A percentile compares a stretch with the other conserved stretches of the same genome.
These are phyloP conservation scores for Yarrowia sp. DNA, from an alignment of 805 yeast species.

Conservation along the genomic window DNA sequence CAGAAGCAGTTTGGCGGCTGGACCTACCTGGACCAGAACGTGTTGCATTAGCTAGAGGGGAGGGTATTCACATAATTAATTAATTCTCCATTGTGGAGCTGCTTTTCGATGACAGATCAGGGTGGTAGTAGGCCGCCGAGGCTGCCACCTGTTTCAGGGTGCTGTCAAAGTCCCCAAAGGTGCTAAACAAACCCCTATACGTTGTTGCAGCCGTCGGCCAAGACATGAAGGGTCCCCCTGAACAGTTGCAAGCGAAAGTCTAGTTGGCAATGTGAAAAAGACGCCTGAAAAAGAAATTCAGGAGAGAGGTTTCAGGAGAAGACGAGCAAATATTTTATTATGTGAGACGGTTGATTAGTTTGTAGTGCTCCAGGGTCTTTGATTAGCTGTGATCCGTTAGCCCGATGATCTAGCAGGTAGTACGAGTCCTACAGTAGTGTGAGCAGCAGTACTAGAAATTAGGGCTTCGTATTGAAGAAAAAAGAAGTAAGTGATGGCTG, in stretches of 20 bases:
- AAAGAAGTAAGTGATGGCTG: no score
- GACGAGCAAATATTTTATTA: no score
- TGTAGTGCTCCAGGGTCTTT: no score
- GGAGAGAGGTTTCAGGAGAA: no score
- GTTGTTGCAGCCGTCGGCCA: constrained; percentile 6
- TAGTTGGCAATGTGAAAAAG: constrained; percentile 3
- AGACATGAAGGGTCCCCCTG: constrained; percentile 5
- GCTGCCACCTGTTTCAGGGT: neutral
- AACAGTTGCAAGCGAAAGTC: neutral
- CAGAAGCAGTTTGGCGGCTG: constrained; percentile 98
- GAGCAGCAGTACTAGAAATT: no score
- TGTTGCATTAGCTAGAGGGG: constrained; percentile 14
- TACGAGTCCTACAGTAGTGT: no score
- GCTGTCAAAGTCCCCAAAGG: neutral
- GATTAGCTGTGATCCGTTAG: no score
- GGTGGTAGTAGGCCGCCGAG: neutral
- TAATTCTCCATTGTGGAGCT: neutral
- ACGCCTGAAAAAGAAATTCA: neutral
- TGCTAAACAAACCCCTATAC: neutral
- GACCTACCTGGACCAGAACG: constrained; percentile 66
- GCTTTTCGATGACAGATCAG: neutral
- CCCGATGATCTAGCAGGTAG: no score
- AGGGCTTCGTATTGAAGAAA: no score
- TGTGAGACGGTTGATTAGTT: no score
- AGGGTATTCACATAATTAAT: neutral